Percentiles rank a stretch among this genome's conserved stretches.
phyloP scores from a whole-genome alignment of 2,329 filamentous ascomycete genomes.

The Botrytis cinerea region DNA sequence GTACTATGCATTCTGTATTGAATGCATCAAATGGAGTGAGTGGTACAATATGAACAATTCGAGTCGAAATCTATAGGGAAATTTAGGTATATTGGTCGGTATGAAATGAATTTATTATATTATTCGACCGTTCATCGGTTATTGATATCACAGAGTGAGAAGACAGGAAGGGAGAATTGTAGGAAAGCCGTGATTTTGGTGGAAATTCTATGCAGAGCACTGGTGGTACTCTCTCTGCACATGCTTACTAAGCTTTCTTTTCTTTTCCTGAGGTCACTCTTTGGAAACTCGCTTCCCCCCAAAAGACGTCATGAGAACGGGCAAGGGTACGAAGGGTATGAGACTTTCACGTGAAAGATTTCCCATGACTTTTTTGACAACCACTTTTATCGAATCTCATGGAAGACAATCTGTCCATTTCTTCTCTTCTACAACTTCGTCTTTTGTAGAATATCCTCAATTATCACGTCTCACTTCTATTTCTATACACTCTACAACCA shows the following conservation, averaged over 20 bases:
- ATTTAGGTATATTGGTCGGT: background rate
- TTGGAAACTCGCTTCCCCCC: background rate
- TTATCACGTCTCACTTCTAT: background rate
- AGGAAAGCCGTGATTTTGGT: background rate
- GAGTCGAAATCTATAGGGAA: background rate
- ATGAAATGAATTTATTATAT: background rate
- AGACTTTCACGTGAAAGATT: slow-evolving; percentile 21
- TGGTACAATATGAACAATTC: background rate
- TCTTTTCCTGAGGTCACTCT: background rate
- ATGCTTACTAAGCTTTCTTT: background rate
- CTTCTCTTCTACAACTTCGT: background rate
- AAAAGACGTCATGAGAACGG: slow-evolving; percentile 30
- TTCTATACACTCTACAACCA: slow-evolving; percentile 24
- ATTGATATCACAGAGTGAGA: background rate
- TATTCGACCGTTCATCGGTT: background rate
- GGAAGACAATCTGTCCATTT: slow-evolving; percentile 16
- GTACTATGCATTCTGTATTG: slow-evolving; percentile 13
- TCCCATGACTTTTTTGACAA: background rate
- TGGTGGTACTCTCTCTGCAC: background rate
- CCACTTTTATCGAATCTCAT: background rate
- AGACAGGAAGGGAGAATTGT: background rate
- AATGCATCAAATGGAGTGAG: slow-evolving; percentile 8
- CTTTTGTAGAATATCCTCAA: background rate
- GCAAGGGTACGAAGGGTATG: background rate
- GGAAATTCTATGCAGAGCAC: background rate